Percentiles rank a stretch among this genome's conserved stretches.
These are phyloP conservation scores for bread wheat (Triticum aestivum) DNA, from an alignment of 176 grass and related monocot genomes.

Conservation along the genomic window IWGSC_CS_RefSeq_v2.1 NC_057810.1:5278243-5278742, in stretches of 20 bases:
- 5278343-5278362: neutral
- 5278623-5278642: slow-evolving; percentile 73
- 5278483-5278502: neutral
- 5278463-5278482: neutral
- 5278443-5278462: neutral
- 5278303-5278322: neutral
- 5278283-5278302: neutral
- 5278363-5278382: neutral
- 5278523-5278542: slow-evolving; percentile 37
- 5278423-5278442: too few species aligned
- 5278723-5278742: slow-evolving; percentile 47
- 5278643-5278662: slow-evolving; percentile 44
- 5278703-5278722: too few species aligned
- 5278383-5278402: too few species aligned
- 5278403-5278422: too few species aligned
- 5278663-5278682: too few species aligned
- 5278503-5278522: slow-evolving; percentile 25
- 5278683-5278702: too few species aligned
- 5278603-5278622: too few species aligned
- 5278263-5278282: too few species aligned
- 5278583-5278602: too few species aligned
- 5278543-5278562: too few species aligned
- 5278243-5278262: neutral
- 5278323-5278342: neutral
- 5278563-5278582: too few species aligned